Evolutionary conservation across 1,284 basidiomycete genomes (phyloP).

Genomic region (Boletus sp.): DNA sequence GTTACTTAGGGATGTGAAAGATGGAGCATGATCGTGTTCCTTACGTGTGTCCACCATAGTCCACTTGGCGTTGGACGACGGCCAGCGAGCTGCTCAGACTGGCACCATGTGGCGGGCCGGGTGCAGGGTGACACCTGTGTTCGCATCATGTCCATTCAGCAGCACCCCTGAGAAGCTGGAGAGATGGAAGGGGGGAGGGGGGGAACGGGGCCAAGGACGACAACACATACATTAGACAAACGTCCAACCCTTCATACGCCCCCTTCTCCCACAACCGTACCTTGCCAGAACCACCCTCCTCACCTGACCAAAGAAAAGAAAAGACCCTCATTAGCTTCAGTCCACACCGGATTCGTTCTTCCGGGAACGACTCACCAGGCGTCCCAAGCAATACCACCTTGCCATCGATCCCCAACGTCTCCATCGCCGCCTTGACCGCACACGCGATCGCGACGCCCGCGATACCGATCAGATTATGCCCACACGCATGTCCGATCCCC

Average conservation of each 20-base stretch:
- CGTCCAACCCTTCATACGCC: conserved; percentile 65
- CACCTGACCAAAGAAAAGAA: conserved; percentile 41
- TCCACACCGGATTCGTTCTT: neutral
- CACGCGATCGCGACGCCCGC: conserved; percentile 66
- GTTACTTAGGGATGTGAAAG: neutral
- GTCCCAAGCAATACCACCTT: conserved; percentile 72
- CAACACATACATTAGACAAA: conserved; percentile 57
- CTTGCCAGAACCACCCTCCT: conserved; percentile 75
- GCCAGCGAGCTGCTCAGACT: conserved; percentile 55
- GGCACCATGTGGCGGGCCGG: conserved; percentile 51
- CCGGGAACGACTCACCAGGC: conserved; percentile 45
- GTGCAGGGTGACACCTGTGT: conserved; percentile 61
- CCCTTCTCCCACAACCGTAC: conserved; percentile 58
- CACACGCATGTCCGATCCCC: conserved; percentile 72
- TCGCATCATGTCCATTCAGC: neutral
- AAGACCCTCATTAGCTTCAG: neutral
- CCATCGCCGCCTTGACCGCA: conserved; percentile 57
- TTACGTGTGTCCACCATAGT: conserved; percentile 60
- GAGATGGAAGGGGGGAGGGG: too few species aligned
- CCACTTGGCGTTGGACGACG: conserved; percentile 45
- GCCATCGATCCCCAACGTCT: conserved; percentile 57
- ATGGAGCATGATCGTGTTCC: conserved; percentile 15
- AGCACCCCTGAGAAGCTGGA: neutral
- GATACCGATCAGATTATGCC: conserved; percentile 78
- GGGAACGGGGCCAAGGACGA: neutral